phyloP scores from a whole-genome alignment of 345 rosid genomes.

The Pseudoturritis turrita region DNA sequence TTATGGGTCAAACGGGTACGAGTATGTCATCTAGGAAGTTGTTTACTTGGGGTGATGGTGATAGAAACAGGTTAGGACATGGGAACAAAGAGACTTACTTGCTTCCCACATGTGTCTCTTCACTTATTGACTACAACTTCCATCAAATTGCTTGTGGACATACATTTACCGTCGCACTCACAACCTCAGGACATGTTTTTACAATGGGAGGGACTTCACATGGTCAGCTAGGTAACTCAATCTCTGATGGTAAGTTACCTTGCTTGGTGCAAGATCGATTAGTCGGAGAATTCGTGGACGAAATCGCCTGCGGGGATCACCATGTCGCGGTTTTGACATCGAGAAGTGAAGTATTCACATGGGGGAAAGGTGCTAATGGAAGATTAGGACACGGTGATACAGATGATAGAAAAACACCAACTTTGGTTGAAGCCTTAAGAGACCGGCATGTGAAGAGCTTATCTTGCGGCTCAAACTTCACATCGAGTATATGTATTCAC shows the following conservation, averaged over 20 bases:
- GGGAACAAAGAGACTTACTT: slow-evolving; percentile 80
- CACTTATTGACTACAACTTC: slow-evolving; percentile 89
- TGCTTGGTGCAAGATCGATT: slow-evolving; percentile 76
- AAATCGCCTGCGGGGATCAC: slow-evolving; percentile 79
- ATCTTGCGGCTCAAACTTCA: slow-evolving; percentile 93
- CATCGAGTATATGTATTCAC: slow-evolving; percentile 87
- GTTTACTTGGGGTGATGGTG: slow-evolving; percentile 99
- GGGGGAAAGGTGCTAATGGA: slow-evolving; percentile 96
- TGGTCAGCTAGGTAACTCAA: slow-evolving; percentile 81
- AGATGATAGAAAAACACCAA: slow-evolving; percentile 72
- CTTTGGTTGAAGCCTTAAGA: slow-evolving; percentile 70
- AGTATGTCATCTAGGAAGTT: slow-evolving; percentile 63
- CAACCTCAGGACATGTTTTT: slow-evolving; percentile 92
- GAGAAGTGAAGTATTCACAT: slow-evolving; percentile 89
- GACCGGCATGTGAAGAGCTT: slow-evolving; percentile 84
- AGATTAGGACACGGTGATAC: slow-evolving; percentile 87
- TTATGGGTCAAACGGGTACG: slow-evolving; percentile 55
- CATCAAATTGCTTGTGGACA: slow-evolving; percentile 86
- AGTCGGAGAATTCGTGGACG: slow-evolving; percentile 95
- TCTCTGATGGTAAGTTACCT: slow-evolving; percentile 70
- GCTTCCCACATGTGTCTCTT: slow-evolving; percentile 79
- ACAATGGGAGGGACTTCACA: slow-evolving; percentile 70
- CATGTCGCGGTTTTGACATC: slow-evolving; percentile 88
- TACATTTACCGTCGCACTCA: slow-evolving; percentile 81
- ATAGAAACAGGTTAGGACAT: slow-evolving; percentile 83